Conservation (phyloP, 192 early-diverging fungal species). For the Linnemannia zychae region DNA sequence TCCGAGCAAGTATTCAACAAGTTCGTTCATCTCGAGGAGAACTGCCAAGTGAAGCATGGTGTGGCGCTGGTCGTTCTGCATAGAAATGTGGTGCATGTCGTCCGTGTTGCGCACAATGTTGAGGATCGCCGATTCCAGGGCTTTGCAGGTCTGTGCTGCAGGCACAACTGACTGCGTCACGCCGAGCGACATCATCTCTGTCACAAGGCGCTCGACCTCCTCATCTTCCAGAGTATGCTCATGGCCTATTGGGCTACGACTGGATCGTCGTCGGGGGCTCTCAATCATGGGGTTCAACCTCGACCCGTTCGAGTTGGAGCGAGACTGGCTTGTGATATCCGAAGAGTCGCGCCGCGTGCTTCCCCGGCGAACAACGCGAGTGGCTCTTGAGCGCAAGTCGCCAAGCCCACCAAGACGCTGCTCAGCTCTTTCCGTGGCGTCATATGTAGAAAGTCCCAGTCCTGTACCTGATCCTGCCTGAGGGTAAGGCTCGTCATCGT, state of each 20-base stretch:
- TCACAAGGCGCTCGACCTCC: constrained; percentile 42
- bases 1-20: constrained; percentile 44
- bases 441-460: background rate
- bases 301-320: constrained; percentile 10
- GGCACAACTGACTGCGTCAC: constrained; percentile 39
- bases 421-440: constrained; percentile 5
- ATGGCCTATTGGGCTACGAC: constrained; percentile 30
- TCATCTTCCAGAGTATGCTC: constrained; percentile 39
- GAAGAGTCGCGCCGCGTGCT: constrained; percentile 54
- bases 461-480: constrained; percentile 5
- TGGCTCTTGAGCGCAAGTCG: constrained; percentile 45
- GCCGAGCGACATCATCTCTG: constrained; percentile 51
- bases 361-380: constrained; percentile 42
- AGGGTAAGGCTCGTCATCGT: constrained; percentile 19
- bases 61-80: constrained; percentile 52
- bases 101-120: constrained; percentile 24
- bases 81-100: constrained; percentile 50
- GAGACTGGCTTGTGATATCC: constrained; percentile 16
- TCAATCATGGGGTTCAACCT: constrained; percentile 34
- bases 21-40: constrained; percentile 35
- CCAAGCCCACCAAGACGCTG: constrained; percentile 47
- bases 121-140: constrained; percentile 35
- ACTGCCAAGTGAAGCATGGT: constrained; percentile 52
- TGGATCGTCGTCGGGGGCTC: constrained; percentile 30
- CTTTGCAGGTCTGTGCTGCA: constrained; percentile 23